A percentile compares a stretch with the other conserved stretches of the same genome.
phyloP scores from a whole-genome alignment of 345 rosid species.

The Gossypium ekmanianum region DNA sequence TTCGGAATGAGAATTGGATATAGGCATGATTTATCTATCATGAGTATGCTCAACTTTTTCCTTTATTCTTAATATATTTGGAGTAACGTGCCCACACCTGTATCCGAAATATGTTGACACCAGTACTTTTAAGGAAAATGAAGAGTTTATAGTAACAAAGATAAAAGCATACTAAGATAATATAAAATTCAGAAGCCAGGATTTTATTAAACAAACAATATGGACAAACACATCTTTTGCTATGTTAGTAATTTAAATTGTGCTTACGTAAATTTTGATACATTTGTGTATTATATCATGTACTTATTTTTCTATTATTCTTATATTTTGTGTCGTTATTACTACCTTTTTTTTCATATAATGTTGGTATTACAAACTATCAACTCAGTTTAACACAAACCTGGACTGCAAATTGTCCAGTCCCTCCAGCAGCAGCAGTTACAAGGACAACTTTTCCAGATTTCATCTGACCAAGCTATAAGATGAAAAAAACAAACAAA shows the following conservation, averaged over 20 bases:
- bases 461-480: constrained; percentile 79
- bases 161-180: no score
- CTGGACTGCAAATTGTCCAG: constrained; percentile 98
- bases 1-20: neutral
- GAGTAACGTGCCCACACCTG: no score
- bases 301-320: neutral
- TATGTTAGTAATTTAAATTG: no score
- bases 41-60: neutral
- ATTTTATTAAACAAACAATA: no score
- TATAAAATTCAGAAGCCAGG: no score
- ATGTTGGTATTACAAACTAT: neutral
- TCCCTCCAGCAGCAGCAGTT: constrained; percentile 99
- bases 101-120: no score
- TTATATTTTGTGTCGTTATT: neutral
- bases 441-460: constrained; percentile 78
- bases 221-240: no score
- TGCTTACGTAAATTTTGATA: no score
- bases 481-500: constrained; percentile 5
- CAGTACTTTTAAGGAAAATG: no score
- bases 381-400: constrained; percentile 29
- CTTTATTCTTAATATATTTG: no score
- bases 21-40: neutral
- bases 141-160: no score
- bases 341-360: neutral
- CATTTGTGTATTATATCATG: no score